phyloP scores from a whole-genome alignment of 2,329 filamentous ascomycete species.

The Pseudocercospora ulei region DNA sequence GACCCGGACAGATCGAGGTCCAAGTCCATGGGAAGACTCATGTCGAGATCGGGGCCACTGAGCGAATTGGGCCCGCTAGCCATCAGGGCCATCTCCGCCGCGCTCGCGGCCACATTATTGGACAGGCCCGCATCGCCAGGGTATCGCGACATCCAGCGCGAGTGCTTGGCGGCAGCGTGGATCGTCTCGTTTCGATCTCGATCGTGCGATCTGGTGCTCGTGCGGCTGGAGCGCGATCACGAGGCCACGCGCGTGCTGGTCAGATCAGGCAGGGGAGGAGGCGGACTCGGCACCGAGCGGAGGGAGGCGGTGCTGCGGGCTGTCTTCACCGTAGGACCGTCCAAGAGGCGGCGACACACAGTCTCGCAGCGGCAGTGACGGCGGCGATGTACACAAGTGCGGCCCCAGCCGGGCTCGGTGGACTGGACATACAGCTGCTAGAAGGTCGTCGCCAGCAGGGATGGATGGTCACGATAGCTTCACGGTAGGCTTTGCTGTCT shows the following conservation, averaged over 20 bases:
- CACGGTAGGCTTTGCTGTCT: slow-evolving; percentile 5
- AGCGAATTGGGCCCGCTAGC: slow-evolving; percentile 32
- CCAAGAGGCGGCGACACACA: neutral
- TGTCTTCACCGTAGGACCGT: neutral
- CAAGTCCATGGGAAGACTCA: slow-evolving; percentile 42
- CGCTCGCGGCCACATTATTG: slow-evolving; percentile 16
- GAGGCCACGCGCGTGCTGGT: slow-evolving; percentile 13
- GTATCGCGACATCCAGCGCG: slow-evolving; percentile 21
- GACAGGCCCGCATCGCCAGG: slow-evolving; percentile 16
- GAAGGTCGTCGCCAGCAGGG: slow-evolving; percentile 2
- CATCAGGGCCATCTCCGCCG: slow-evolving; percentile 20
- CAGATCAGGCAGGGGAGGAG: slow-evolving; percentile 13
- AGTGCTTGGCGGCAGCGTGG: slow-evolving; percentile 14
- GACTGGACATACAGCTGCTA: slow-evolving; percentile 4
- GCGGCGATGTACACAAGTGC: neutral
- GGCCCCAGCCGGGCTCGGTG: neutral
- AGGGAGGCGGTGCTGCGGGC: slow-evolving; percentile 3
- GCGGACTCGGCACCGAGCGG: slow-evolving; percentile 8
- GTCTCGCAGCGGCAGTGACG: neutral
- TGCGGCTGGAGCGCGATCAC: slow-evolving; percentile 17
- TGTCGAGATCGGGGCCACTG: slow-evolving; percentile 40
- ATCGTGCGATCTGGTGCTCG: slow-evolving; percentile 18
- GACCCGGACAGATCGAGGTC: slow-evolving; percentile 31
- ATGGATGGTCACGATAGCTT: slow-evolving; percentile 7
- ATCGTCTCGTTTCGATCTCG: slow-evolving; percentile 17